These are phyloP conservation scores for Zasmidium citrigriseum DNA, from an alignment of 2,329 filamentous ascomycete genomes.

Conservation along the genomic window DNA sequence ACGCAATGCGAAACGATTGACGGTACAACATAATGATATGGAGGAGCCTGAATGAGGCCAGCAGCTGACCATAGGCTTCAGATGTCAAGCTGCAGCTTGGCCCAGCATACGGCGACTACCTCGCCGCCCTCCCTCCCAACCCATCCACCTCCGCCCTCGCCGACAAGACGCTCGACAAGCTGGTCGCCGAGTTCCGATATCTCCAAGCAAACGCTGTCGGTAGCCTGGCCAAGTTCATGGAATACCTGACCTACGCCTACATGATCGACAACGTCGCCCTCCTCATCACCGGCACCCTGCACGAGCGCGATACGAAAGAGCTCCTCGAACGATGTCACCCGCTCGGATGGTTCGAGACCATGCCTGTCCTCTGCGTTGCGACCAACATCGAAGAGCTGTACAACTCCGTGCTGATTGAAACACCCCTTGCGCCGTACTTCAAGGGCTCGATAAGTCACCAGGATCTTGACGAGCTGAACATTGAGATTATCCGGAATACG, in stretches of 20 bases:
- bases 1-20: slow-evolving; percentile 98
- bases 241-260: slow-evolving; percentile 97
- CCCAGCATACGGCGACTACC: slow-evolving; percentile 95
- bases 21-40: slow-evolving; percentile 57
- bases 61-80: slow-evolving; percentile 41
- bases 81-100: slow-evolving; percentile 98
- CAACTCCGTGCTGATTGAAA: slow-evolving; percentile 96
- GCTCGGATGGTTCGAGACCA: slow-evolving; percentile 97
- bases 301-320: slow-evolving; percentile 95
- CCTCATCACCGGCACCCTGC: slow-evolving; percentile 94
- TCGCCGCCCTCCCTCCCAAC: slow-evolving; percentile 89
- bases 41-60: slow-evolving; percentile 9
- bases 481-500: slow-evolving; percentile 97
- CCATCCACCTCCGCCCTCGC: slow-evolving; percentile 94
- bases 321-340: slow-evolving; percentile 94
- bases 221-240: slow-evolving; percentile 90
- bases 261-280: slow-evolving; percentile 99
- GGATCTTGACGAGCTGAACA: slow-evolving; percentile 97
- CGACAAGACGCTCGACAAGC: slow-evolving; percentile 94
- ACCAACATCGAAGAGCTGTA: slow-evolving; percentile 99
- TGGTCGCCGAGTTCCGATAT: slow-evolving; percentile 96
- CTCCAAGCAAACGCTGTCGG: slow-evolving; percentile 91
- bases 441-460: slow-evolving; percentile 95
- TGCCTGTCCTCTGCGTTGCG: slow-evolving; percentile 95
- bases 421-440: slow-evolving; percentile 93